Percentiles rank a stretch among this genome's conserved stretches.
phyloP scores from a whole-genome alignment of 768 basidiomycete species.

The Boletus tylopilopsis region DNA sequence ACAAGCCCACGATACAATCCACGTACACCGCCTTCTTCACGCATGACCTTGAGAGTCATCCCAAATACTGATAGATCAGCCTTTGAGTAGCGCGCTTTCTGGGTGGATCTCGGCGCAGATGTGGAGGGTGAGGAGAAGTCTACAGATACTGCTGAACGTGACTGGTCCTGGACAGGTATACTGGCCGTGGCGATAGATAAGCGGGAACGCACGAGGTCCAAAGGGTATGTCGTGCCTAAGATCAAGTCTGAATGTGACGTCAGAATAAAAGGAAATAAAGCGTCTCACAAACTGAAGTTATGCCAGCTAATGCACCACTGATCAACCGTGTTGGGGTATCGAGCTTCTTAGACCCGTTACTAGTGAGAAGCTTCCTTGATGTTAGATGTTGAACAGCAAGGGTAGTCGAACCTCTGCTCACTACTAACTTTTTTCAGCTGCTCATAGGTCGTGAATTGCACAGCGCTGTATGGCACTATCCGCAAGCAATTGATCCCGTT shows the following conservation, averaged over 20 bases:
- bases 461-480: constrained; percentile 90
- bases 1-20: constrained; percentile 84
- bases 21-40: constrained; percentile 87
- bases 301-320: constrained; percentile 89
- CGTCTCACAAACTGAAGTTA: constrained; percentile 86
- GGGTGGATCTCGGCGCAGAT: constrained; percentile 42
- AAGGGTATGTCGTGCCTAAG: constrained; percentile 80
- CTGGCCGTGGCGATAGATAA: constrained; percentile 93
- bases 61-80: constrained; percentile 72
- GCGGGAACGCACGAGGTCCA: constrained; percentile 90
- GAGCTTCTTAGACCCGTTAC: constrained; percentile 64
- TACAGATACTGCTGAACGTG: constrained; percentile 17
- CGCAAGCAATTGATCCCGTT: constrained; percentile 90
- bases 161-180: constrained; percentile 39
- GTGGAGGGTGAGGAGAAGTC: constrained; percentile 27
- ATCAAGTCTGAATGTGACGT: constrained; percentile 10
- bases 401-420: neutral
- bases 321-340: constrained; percentile 86
- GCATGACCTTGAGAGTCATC: constrained; percentile 88
- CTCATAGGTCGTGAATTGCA: constrained; percentile 87
- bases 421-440: constrained; percentile 76
- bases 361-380: constrained; percentile 58
- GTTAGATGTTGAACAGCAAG: constrained; percentile 27
- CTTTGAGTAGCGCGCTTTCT: constrained; percentile 38
- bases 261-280: constrained; percentile 5